Evolutionary conservation across 2,329 filamentous ascomycete species (phyloP), one percentile per base, ranked within the genome.

Genomic region (Neofusicoccum parvum): DNA sequence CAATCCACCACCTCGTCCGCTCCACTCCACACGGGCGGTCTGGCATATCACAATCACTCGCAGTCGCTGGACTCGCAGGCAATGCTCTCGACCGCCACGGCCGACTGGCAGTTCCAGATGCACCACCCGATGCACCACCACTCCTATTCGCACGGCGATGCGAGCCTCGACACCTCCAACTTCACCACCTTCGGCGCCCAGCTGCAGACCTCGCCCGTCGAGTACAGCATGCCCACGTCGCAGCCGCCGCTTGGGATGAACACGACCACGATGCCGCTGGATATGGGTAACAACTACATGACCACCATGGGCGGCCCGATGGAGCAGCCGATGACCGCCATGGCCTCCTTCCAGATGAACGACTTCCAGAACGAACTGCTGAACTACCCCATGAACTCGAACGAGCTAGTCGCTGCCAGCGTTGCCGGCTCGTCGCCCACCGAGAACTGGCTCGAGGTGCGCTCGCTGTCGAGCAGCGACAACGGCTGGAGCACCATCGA

Each of bases 401-500:
- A 83, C 67, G 83, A 85, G 43, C 78, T 86, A 67, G 71, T 72
- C 63, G 68, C 71, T 46, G 74, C 50, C 5, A 69, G 69, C 37
- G 70, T 72, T 39, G 74, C 77, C 17, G 62, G 62, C 23, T 58
- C 50, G 27, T 82, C 79, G 68, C 72, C 82, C 10, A 91, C 89
- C 1, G 89, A 91, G 71, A 91, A 90, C 36, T 94, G 92, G 76
- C 82, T 97, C 53, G 94, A 97, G 78, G 91, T 96, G 39, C 82
- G 94, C 58, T 97, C 94, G 6, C 82, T 97, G 49, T 92, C 92
- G n/a, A 86, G 86, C 69, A 92, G 91, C 73, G 93, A 96, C 71
- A 92, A 94, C 71, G 92, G 92, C 66, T 98, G 94, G 94, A 88
- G 87, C 59, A 87, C 91, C 70, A 88, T 97, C 65, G 91, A 95